These are phyloP conservation scores for Lepidium didymum DNA, from an alignment of 345 rosid species.

Conservation along the genomic window DNA sequence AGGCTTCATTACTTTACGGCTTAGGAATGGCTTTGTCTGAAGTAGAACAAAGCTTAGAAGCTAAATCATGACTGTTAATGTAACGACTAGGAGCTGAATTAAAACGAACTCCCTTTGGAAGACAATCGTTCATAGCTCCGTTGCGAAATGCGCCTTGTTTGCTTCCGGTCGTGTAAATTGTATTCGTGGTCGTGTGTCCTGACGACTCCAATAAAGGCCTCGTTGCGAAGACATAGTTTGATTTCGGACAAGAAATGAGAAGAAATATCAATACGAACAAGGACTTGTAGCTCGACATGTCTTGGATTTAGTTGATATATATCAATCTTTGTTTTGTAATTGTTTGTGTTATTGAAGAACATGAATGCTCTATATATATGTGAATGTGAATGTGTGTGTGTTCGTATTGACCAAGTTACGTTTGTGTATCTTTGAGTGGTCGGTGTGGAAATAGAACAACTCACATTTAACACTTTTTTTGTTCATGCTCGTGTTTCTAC, in stretches of 20 bases:
- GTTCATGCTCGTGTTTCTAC: conserved; percentile 21
- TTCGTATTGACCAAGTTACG: conserved; percentile 16
- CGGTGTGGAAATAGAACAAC: conserved; percentile 17
- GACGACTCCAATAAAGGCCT: conserved; percentile 9
- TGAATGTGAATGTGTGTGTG: neutral
- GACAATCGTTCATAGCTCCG: conserved; percentile 8
- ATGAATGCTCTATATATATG: conserved; percentile 2
- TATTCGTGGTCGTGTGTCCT: neutral
- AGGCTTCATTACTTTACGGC: neutral
- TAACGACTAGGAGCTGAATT: conserved; percentile 28
- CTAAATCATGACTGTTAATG: conserved; percentile 13
- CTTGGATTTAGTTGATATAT: neutral
- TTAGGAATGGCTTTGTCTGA: conserved; percentile 15
- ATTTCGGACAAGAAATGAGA: neutral
- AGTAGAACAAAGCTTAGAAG: conserved; percentile 23
- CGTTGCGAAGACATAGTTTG: neutral
- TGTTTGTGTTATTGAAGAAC: neutral
- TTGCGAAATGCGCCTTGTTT: neutral
- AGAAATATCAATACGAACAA: neutral
- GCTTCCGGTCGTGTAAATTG: neutral
- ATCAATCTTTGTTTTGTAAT: neutral
- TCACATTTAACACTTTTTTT: conserved; percentile 10
- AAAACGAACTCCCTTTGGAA: conserved; percentile 24
- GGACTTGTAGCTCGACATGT: conserved; percentile 17
- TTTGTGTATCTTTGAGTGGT: conserved; percentile 16